These are phyloP conservation scores for Hypomyces perniciosus DNA, from an alignment of 2,329 filamentous ascomycete species.

Conservation along the genomic window DNA sequence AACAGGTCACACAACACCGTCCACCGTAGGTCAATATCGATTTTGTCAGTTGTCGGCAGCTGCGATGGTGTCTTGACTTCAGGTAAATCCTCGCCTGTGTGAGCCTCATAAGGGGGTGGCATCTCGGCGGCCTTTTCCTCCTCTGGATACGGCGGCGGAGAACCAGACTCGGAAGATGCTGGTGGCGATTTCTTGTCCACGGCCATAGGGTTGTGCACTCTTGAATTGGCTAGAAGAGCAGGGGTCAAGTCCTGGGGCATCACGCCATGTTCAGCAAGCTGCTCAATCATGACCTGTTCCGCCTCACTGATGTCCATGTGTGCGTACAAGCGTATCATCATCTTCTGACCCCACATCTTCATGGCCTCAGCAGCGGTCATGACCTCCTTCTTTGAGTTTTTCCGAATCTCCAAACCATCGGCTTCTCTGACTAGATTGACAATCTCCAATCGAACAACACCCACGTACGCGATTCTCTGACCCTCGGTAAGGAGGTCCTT, in stretches of 20 bases:
- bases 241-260: slow-evolving; percentile 77
- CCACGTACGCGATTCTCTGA: slow-evolving; percentile 93
- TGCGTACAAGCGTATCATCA: slow-evolving; percentile 89
- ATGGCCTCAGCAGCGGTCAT: slow-evolving; percentile 67
- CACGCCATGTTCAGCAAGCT: slow-evolving; percentile 87
- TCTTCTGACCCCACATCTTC: slow-evolving; percentile 96
- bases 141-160: slow-evolving; percentile 21
- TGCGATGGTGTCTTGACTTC: slow-evolving; percentile 79
- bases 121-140: slow-evolving; percentile 45
- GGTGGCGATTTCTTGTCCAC: slow-evolving; percentile 27
- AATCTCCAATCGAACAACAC: slow-evolving; percentile 75
- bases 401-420: slow-evolving; percentile 56
- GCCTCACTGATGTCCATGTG: slow-evolving; percentile 94
- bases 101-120: slow-evolving; percentile 56
- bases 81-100: slow-evolving; percentile 64
- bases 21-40: slow-evolving; percentile 96
- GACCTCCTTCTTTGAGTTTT: slow-evolving; percentile 65
- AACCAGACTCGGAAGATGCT: slow-evolving; percentile 16
- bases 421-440: slow-evolving; percentile 67
- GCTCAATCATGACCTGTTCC: slow-evolving; percentile 98
- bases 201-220: slow-evolving; percentile 88
- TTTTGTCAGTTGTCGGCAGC: slow-evolving; percentile 71
- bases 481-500: slow-evolving; percentile 94
- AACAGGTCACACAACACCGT: slow-evolving; percentile 95
- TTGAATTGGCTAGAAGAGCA: slow-evolving; percentile 82